A percentile compares a stretch with the other conserved stretches of the same genome.
Conservation (phyloP, 2,329 filamentous ascomycete genomes). For the Sclerotinia sclerotiorum region DNA sequence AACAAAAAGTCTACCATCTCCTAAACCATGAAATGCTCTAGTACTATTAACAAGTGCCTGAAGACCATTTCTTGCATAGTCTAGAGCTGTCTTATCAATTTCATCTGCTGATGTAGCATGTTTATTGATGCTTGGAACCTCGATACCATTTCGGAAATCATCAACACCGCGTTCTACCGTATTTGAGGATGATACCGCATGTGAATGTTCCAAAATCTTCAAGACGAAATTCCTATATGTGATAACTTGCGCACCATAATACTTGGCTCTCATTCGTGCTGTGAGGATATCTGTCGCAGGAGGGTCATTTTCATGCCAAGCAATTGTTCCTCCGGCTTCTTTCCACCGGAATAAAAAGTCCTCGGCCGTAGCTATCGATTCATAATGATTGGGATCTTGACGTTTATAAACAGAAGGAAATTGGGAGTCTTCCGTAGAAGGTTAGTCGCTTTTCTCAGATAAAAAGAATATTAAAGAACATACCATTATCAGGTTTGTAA, state of each 20-base stretch:
- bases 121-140: constrained; percentile 43
- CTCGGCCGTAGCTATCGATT: constrained; percentile 50
- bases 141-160: constrained; percentile 33
- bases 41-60: constrained; percentile 82
- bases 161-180: constrained; percentile 28
- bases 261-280: constrained; percentile 86
- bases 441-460: constrained; percentile 49
- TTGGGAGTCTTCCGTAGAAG: constrained; percentile 34
- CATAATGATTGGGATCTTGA: constrained; percentile 42
- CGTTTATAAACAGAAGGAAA: constrained; percentile 28
- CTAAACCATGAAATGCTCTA: constrained; percentile 69
- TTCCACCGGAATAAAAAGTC: constrained; percentile 25
- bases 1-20: constrained; percentile 67
- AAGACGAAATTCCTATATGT: constrained; percentile 76
- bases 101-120: constrained; percentile 41
- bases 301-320: constrained; percentile 59
- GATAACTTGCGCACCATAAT: constrained; percentile 88
- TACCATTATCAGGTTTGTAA: constrained; percentile 38
- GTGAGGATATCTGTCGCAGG: constrained; percentile 75
- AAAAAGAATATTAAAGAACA: constrained; percentile 33
- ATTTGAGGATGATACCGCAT: constrained; percentile 27
- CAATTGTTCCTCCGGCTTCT: constrained; percentile 35
- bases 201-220: constrained; percentile 50
- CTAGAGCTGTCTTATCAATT: constrained; percentile 49
- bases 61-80: constrained; percentile 52